Percentiles rank a stretch among this genome's conserved stretches.
Evolutionary conservation across 2,329 filamentous ascomycete genomes (phyloP).

Genomic region (Emericellopsis atlantica): DNA sequence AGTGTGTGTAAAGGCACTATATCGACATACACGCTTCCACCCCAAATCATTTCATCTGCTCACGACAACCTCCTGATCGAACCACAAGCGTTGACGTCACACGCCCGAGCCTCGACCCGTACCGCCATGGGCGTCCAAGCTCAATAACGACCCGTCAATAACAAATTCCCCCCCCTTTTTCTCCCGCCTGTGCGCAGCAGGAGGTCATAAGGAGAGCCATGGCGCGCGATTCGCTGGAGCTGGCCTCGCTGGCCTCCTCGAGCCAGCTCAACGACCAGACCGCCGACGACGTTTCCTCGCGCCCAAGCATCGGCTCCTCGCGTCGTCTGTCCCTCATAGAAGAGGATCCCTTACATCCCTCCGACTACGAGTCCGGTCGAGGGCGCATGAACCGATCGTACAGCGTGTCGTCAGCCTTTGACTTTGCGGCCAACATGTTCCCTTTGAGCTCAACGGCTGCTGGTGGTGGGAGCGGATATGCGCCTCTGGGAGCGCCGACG

Average conservation of each 20-base stretch:
- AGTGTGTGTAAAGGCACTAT: too few species aligned
- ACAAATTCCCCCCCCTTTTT: too few species aligned
- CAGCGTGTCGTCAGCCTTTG: conserved; percentile 86
- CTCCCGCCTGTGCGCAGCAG: too few species aligned
- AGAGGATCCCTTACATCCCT: conserved; percentile 60
- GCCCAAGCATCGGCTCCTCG: conserved; percentile 84
- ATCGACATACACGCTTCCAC: too few species aligned
- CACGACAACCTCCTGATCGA: too few species aligned
- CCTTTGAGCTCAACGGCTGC: conserved; percentile 74
- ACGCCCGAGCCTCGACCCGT: too few species aligned
- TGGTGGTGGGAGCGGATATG: conserved; percentile 59
- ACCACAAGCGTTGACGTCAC: too few species aligned
- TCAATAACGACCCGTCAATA: too few species aligned
- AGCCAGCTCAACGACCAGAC: conserved; percentile 40
- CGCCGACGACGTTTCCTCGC: conserved; percentile 54
- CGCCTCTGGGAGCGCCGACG: conserved; percentile 69
- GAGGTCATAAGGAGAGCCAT: too few species aligned
- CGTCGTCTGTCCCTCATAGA: conserved; percentile 73
- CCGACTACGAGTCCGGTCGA: conserved; percentile 21
- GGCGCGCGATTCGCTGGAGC: conserved; percentile 80
- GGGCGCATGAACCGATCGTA: conserved; percentile 52
- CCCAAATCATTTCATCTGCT: too few species aligned
- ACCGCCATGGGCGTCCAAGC: too few species aligned
- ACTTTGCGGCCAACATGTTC: conserved; percentile 88
- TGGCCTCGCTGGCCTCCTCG: conserved; percentile 85